Base-by-base conservation (phyloP, 2,329 filamentous ascomycete genomes). In the Aspergillus felis region DNA sequence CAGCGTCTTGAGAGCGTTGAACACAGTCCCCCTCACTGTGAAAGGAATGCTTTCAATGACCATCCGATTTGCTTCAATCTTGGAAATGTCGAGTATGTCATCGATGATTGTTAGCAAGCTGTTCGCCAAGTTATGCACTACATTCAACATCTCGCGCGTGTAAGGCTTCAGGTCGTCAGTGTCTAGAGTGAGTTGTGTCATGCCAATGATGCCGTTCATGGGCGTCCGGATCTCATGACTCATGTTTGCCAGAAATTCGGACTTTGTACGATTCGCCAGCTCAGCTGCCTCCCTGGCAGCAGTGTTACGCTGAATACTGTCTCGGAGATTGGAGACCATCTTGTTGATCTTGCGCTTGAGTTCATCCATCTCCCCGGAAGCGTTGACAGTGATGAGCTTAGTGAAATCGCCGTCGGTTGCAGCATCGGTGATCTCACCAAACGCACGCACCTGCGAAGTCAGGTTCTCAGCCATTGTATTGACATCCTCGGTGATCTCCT, bases 261-360 rank as follows among this genome's bases (percentile, higher is more conserved):
- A 97, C 72, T 99, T 99, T 46, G 93, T 97, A 78, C 95, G 93
- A 80, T 97, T 97, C 62, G 94, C 94, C 72, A 97, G 80, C 74
- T 99, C 94, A 68, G 94, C 94, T 50, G 93, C 92, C 76, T 97
- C 93, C 75, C 94, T 89, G 57, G 94, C 94, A 64, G 92, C 91
- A 3, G 92, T 97, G 73, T 97, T 99, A 73, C 92, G 87, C 74
- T 97, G 92, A 65, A 99, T 97, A 81, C 90, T 95, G 76, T 97
- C 94, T 65, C 93, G 83, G 61, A 99, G 79, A 71, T 96, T 96
- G 72, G 90, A 94, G 54, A 97, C 92, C 94, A 99, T 99, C 79
- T 95, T 91, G 74, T 97, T 99, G 83, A 99, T 97, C 82, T 97
- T 97, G 68, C 92, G 87, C 78, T 99, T 99, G 67, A 99, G 82